Conservation (phyloP, 2,329 filamentous ascomycete species). For the Trichophyton verrucosum region DNA sequence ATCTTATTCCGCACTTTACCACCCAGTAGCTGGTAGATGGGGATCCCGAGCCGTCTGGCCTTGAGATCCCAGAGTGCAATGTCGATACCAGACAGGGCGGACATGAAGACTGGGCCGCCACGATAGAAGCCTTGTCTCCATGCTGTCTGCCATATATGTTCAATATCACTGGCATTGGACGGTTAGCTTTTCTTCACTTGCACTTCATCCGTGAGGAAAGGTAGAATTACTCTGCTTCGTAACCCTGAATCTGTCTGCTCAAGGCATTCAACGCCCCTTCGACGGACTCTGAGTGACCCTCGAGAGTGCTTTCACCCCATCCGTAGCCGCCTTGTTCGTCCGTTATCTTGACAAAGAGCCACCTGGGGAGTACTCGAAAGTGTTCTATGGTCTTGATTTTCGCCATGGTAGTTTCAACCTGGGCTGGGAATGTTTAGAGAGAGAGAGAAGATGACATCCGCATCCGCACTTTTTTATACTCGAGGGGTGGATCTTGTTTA, state of each 20-base stretch:
- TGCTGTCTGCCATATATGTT: constrained; percentile 65
- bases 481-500: too few species aligned
- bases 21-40: constrained; percentile 61
- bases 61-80: too few species aligned
- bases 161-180: constrained; percentile 48
- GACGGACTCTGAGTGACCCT: constrained; percentile 61
- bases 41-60: constrained; percentile 48
- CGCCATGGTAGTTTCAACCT: constrained; percentile 36
- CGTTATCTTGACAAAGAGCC: constrained; percentile 66
- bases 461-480: too few species aligned
- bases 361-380: constrained; percentile 61
- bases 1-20: constrained; percentile 59
- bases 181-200: background rate
- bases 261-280: constrained; percentile 62
- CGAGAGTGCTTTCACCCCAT: constrained; percentile 64
- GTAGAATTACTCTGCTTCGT: constrained; percentile 52
- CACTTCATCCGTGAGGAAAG: background rate
- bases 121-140: constrained; percentile 64
- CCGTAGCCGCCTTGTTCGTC: constrained; percentile 53
- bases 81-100: too few species aligned
- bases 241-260: constrained; percentile 48
- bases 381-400: constrained; percentile 58
- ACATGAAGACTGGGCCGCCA: constrained; percentile 59
- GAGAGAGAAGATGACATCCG: background rate
- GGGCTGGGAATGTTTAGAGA: background rate